phyloP scores from a whole-genome alignment of 352 stramenopile species.

The Phytophthora constricta region DNA sequence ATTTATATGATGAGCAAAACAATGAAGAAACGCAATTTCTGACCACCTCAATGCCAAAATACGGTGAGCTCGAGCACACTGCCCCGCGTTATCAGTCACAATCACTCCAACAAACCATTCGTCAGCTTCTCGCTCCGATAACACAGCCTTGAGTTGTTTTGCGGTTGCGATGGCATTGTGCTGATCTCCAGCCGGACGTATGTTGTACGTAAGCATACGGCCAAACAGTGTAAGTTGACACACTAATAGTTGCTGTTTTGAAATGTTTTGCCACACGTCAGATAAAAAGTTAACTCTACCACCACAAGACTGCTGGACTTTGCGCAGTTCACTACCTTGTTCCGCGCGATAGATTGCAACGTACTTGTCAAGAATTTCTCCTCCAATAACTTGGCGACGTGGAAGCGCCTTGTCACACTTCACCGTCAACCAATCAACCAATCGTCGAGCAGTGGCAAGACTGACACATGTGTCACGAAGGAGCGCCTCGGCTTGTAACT shows the following conservation, averaged over 20 bases:
- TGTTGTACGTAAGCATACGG: neutral
- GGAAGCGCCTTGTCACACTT: neutral
- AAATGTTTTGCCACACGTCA: neutral
- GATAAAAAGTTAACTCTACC: neutral
- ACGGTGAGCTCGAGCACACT: neutral
- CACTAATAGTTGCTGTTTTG: neutral
- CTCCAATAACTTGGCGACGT: neutral
- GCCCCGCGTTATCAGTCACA: neutral
- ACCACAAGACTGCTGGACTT: neutral
- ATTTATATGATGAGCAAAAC: neutral
- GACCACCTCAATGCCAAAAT: neutral
- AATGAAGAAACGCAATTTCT: neutral
- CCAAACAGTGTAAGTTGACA: neutral
- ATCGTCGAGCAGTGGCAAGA: no score
- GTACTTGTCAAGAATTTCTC: neutral
- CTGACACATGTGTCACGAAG: neutral
- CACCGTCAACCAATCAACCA: no score
- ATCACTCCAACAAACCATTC: neutral
- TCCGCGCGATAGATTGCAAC: neutral
- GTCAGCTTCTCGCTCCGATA: neutral
- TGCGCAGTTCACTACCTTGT: neutral
- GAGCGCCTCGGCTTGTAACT: neutral
- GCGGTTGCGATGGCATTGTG: neutral
- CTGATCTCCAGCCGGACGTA: neutral
- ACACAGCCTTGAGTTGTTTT: neutral